Conservation (phyloP, 139 green algal species). For the Tetraselmis chui region DNA sequence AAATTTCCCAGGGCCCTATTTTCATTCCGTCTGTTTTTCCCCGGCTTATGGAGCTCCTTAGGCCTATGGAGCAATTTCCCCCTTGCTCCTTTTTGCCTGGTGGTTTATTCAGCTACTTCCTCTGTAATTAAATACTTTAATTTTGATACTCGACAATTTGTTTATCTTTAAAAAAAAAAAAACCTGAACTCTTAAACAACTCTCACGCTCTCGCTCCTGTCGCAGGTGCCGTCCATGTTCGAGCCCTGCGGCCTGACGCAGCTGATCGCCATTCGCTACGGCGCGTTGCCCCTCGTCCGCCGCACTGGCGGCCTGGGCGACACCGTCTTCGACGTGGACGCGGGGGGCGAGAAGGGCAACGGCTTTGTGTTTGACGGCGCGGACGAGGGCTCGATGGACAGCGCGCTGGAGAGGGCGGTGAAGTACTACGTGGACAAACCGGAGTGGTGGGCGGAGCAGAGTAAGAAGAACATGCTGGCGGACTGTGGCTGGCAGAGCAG, state of each 20-base stretch:
- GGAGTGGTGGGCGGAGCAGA: constrained; percentile 34
- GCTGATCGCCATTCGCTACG: constrained; percentile 71
- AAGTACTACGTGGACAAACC: constrained; percentile 39
- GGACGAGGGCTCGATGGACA: constrained; percentile 60
- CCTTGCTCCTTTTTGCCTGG: no score
- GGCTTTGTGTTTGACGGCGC: constrained; percentile 86
- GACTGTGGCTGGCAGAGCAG: constrained; percentile 18
- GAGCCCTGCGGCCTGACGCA: constrained; percentile 95
- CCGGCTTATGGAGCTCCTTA: no score
- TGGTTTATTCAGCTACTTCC: no score
- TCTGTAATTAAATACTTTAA: no score
- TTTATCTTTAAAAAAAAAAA: no score
- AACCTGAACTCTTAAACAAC: no score
- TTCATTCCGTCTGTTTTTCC: no score
- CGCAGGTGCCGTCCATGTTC: constrained; percentile 93
- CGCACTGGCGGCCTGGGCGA: constrained; percentile 79
- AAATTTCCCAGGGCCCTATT: no score
- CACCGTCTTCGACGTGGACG: constrained; percentile 70
- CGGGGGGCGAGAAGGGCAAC: constrained; percentile 36
- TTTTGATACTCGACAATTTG: no score
- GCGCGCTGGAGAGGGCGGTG: constrained; percentile 65
- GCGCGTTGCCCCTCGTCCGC: constrained; percentile 30
- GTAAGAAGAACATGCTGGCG: constrained; percentile 39
- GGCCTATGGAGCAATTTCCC: no score
- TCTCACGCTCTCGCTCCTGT: no score